Evolutionary conservation across 2,329 filamentous ascomycete genomes (phyloP), one percentile per base, ranked within the genome.

Genomic region (Clonostachys solani): DNA sequence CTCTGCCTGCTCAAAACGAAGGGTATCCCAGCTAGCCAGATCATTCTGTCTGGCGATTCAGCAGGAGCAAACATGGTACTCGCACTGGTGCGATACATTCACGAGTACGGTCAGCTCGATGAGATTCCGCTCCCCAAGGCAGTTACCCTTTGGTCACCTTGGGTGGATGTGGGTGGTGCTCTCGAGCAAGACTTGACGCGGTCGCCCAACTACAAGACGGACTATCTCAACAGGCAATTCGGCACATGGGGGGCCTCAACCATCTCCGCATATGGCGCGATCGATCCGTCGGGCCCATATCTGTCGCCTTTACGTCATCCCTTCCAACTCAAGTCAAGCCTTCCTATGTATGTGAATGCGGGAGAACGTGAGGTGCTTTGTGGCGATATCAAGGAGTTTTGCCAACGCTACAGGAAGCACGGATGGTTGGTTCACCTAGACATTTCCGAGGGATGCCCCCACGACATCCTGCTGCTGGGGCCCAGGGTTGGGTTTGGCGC

Each of bases 41-140:
- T 66, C 45, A 50, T 66, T 33, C n/a, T 66, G 5, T 63, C 60
- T 8, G 63, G 63, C 29, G 63, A 65, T 53, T 62, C 60, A 7
- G 62, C 62, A 0, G 63, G 63, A 7, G 63, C 48, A 1, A 63
- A 61, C 43, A 50, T 65, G 2, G 60, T 52, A 2, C 46, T 65
- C 33, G 62, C 47, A 3, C 51, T 66, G 19, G 51, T 65, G 15
- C 58, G 62, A 5, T 66, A 64, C 44, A 57, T 64, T 38, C 49
- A 47, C 44, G 56, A 60, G 33, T 43, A 58, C 47, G 57, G 51
- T 7, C 43, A 43, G 12, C 52, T 52, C 12, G 49, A 59, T 8
- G 47, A 43, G 15, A 47, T 55, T 12, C 52, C 55, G 12, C 34
- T 44, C 16, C 59, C 61, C 1, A 54, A 43, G 1, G 59, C 55